Percentiles rank a stretch among this genome's conserved stretches.
phyloP scores from a whole-genome alignment of 163 green algal genomes.

The Scenedesmus sp. region DNA sequence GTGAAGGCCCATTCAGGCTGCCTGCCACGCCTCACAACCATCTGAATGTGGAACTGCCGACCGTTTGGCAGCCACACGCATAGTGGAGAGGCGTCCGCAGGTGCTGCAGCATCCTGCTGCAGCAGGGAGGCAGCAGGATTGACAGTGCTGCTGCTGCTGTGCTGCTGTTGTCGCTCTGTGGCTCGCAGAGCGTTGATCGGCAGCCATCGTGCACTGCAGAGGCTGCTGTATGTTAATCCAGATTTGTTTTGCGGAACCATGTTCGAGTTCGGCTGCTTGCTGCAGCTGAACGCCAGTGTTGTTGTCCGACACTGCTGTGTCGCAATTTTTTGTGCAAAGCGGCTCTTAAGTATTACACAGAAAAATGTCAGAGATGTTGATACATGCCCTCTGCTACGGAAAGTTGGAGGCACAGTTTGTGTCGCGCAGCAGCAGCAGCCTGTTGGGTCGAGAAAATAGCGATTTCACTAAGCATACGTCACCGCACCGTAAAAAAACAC shows the following conservation, averaged over 20 bases:
- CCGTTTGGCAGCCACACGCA: background rate
- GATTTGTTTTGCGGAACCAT: background rate
- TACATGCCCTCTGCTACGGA: background rate
- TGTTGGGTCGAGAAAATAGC: background rate
- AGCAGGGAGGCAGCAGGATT: background rate
- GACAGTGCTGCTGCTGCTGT: background rate
- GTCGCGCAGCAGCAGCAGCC: background rate
- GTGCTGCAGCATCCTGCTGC: background rate
- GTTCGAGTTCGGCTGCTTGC: background rate
- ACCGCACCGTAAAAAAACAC: no score
- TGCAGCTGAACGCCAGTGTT: background rate
- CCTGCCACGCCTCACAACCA: slow-evolving; percentile 16
- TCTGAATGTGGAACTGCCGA: slow-evolving; percentile 24
- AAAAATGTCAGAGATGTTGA: background rate
- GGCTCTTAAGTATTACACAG: background rate
- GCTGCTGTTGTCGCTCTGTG: background rate
- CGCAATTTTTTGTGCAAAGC: background rate
- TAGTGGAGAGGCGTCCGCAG: background rate
- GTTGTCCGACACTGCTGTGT: background rate
- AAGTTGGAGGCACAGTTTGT: background rate
- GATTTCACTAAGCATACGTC: no score
- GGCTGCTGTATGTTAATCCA: background rate
- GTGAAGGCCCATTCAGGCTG: slow-evolving; percentile 23
- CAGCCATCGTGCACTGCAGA: background rate
- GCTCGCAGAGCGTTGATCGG: background rate